phyloP scores from a whole-genome alignment of 2,329 filamentous ascomycete genomes.

The Botrytis deweyae region DNA sequence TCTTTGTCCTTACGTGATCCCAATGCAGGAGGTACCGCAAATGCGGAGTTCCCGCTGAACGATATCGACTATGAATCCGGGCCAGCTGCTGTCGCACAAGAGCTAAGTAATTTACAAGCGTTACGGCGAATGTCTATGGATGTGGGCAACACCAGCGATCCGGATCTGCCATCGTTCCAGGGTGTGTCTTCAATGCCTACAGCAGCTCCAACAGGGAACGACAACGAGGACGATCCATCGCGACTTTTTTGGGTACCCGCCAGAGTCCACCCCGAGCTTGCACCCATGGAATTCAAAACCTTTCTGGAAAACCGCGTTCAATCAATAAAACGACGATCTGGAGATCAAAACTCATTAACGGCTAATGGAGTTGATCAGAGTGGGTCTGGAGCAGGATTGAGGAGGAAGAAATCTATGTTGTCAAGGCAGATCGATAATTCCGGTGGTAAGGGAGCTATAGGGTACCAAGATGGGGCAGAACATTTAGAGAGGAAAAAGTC shows the following conservation, averaged over 20 bases:
- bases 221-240: slow-evolving; percentile 85
- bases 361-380: slow-evolving; percentile 55
- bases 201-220: slow-evolving; percentile 67
- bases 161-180: slow-evolving; percentile 74
- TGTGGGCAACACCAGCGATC: slow-evolving; percentile 61
- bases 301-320: slow-evolving; percentile 94
- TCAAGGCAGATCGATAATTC: slow-evolving; percentile 85
- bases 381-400: slow-evolving; percentile 59
- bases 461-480: slow-evolving; percentile 82
- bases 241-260: slow-evolving; percentile 95
- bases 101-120: slow-evolving; percentile 71
- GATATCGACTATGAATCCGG: slow-evolving; percentile 74
- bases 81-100: slow-evolving; percentile 68
- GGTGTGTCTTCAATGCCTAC: slow-evolving; percentile 65
- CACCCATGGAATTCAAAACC: slow-evolving; percentile 93
- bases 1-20: slow-evolving; percentile 42
- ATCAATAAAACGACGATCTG: slow-evolving; percentile 80
- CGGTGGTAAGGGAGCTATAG: slow-evolving; percentile 54
- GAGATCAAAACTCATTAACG: slow-evolving; percentile 64
- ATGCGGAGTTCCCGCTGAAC: slow-evolving; percentile 63
- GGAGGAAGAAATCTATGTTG: slow-evolving; percentile 92
- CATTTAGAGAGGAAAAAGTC: slow-evolving; percentile 73
- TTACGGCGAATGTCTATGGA: slow-evolving; percentile 78
- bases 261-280: slow-evolving; percentile 88
- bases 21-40: slow-evolving; percentile 51